A percentile compares a stretch with the other conserved stretches of the same genome.
Conservation (phyloP, 2,329 filamentous ascomycete genomes). For the Waltergamsia citrina region DNA sequence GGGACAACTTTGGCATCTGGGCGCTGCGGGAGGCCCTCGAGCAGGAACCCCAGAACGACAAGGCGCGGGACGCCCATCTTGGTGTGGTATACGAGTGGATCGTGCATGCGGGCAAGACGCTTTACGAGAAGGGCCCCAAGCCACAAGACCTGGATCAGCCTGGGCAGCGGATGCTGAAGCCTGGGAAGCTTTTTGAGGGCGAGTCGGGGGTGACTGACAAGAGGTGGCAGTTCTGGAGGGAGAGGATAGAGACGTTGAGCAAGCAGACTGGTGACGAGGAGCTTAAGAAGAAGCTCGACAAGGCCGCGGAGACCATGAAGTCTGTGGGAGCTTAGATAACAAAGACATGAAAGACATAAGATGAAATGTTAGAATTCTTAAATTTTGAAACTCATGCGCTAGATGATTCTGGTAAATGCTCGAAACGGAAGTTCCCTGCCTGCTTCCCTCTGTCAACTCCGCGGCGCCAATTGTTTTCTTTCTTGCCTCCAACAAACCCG, state of each 20-base stretch:
- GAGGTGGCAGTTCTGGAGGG: slow-evolving; percentile 20
- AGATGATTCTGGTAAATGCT: background rate
- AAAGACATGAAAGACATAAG: background rate
- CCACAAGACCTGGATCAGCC: slow-evolving; percentile 9
- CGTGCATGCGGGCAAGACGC: slow-evolving; percentile 14
- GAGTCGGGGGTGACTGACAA: slow-evolving; percentile 13
- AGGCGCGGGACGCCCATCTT: slow-evolving; percentile 11
- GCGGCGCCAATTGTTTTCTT: slow-evolving; percentile 1
- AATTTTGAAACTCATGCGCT: background rate
- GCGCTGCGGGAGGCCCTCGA: slow-evolving; percentile 19
- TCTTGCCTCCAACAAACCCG: background rate
- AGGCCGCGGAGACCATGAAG: slow-evolving; percentile 11
- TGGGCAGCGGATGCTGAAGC: slow-evolving; percentile 10
- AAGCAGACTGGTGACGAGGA: slow-evolving; percentile 7
- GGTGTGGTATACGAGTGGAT: slow-evolving; percentile 18
- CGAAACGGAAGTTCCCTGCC: background rate
- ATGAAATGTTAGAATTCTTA: background rate
- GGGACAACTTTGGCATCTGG: slow-evolving; percentile 18
- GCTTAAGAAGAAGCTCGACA: slow-evolving; percentile 11
- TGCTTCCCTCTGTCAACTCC: background rate
- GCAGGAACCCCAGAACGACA: slow-evolving; percentile 8
- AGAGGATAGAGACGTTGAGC: slow-evolving; percentile 13
- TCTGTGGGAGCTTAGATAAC: slow-evolving; percentile 8
- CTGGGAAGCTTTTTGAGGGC: slow-evolving; percentile 11
- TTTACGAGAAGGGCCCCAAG: slow-evolving; percentile 9